These are phyloP conservation scores for Cardamine resedifolia DNA, from an alignment of 345 rosid genomes.

Conservation along the genomic window DNA sequence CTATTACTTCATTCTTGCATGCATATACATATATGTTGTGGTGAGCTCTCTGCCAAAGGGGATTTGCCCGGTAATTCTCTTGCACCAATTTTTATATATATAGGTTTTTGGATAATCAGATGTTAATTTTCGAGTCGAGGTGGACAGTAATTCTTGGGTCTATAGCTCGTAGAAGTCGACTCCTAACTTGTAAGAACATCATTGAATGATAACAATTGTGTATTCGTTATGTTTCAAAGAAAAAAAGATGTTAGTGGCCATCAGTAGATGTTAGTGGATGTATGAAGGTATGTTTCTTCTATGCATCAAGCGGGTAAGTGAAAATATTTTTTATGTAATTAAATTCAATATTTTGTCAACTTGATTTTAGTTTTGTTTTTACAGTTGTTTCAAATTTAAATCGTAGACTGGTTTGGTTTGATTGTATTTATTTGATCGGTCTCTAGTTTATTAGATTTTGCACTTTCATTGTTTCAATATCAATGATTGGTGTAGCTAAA, in stretches of 20 bases:
- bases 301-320: not conserved
- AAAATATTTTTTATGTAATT: not conserved
- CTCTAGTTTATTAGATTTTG: not conserved
- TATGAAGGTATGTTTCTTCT: not conserved
- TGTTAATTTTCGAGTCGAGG: not conserved
- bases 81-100: not conserved
- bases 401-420: not conserved
- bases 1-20: constrained; percentile 18
- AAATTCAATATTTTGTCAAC: not conserved
- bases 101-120: not conserved
- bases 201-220: not conserved
- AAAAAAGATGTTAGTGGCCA: not conserved
- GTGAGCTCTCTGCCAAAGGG: constrained; percentile 26
- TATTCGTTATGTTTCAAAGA: not conserved
- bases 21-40: constrained; percentile 15
- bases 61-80: constrained; percentile 31
- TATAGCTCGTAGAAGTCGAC: not conserved
- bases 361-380: not conserved
- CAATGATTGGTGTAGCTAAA: not conserved
- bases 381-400: not conserved
- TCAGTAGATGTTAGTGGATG: not conserved
- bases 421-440: too few species aligned
- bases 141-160: not conserved
- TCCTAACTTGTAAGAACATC: not conserved
- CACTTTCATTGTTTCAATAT: not conserved